Evolutionary conservation across 495 filamentous ascomycete genomes (phyloP).

Genomic region (Rostrohypoxylon terebratum): DNA sequence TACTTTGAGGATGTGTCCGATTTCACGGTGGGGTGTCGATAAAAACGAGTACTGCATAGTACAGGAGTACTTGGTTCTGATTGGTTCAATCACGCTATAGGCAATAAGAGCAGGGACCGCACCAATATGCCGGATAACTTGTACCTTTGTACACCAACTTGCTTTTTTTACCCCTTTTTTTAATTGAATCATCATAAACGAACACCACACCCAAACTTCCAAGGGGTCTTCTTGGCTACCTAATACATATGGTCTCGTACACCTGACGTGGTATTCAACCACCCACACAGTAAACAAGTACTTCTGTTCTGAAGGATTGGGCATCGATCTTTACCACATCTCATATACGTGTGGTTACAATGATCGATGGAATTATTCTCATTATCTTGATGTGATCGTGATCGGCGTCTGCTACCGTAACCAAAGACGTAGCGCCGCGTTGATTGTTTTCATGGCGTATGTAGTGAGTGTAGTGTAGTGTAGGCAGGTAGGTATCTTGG

Average conservation of each 20-base stretch:
- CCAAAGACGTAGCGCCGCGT: constrained; percentile 16
- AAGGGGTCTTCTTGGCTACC: constrained; percentile 17
- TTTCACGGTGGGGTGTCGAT: constrained; percentile 17
- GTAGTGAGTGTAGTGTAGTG: not conserved
- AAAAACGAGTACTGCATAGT: not conserved
- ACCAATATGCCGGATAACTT: constrained; percentile 1
- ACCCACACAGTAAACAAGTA: constrained; percentile 15
- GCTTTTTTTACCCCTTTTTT: constrained; percentile 34
- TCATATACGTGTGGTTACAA: constrained; percentile 35
- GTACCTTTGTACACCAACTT: constrained; percentile 24
- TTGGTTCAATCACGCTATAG: constrained; percentile 29
- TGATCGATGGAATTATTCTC: constrained; percentile 45
- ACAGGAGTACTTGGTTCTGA: not conserved
- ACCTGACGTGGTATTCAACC: constrained; percentile 34
- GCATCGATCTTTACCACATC: constrained; percentile 42
- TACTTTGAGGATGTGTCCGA: constrained; percentile 14
- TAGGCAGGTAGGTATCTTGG: not conserved
- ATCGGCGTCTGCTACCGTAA: constrained; percentile 40
- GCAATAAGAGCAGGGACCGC: constrained; percentile 29
- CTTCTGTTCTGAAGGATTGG: constrained; percentile 26
- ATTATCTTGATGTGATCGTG: constrained; percentile 46
- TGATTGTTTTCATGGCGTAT: constrained; percentile 1
- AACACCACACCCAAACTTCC: constrained; percentile 9
- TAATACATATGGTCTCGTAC: constrained; percentile 1
- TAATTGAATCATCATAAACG: constrained; percentile 31